A percentile compares a stretch with the other conserved stretches of the same genome.
Evolutionary conservation across 2,329 filamentous ascomycete genomes (phyloP).

Genomic region (Claviceps africana): DNA sequence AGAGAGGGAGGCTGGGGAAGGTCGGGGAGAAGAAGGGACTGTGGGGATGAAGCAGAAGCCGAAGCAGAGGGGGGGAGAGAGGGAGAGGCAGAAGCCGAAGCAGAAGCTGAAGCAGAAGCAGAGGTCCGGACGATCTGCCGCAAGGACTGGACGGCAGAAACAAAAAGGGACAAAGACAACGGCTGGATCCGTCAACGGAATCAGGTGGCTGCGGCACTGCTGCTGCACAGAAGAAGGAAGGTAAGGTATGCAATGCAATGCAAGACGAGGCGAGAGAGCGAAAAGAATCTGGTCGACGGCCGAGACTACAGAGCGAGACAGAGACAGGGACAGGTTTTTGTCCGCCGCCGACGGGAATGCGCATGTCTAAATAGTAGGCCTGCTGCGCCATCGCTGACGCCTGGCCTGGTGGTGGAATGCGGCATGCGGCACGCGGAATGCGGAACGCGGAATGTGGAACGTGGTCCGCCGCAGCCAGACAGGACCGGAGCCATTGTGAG

Average conservation of each 20-base stretch:
- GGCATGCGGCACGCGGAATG: no score
- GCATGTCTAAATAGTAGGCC: slow-evolving; percentile 9
- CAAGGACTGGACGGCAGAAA: slow-evolving; percentile 19
- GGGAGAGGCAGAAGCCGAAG: background rate
- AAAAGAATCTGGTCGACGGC: background rate
- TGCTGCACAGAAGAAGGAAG: slow-evolving; percentile 4
- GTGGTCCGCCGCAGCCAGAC: no score
- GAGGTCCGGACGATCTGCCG: slow-evolving; percentile 14
- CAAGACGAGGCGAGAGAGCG: background rate
- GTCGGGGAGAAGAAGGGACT: background rate
- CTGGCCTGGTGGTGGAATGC: background rate
- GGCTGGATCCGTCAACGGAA: slow-evolving; percentile 3
- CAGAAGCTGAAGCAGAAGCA: background rate
- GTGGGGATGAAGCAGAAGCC: background rate
- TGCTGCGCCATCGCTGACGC: background rate
- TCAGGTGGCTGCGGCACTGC: slow-evolving; percentile 1
- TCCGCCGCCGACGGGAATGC: slow-evolving; percentile 7
- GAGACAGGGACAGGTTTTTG: no score
- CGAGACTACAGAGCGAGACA: background rate
- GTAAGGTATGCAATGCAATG: background rate
- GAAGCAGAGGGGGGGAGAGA: no score
- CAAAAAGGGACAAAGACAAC: background rate
- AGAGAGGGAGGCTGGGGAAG: background rate
- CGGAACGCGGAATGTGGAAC: no score
- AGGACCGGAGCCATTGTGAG: no score